A percentile compares a stretch with the other conserved stretches of the same genome.
phyloP scores from a whole-genome alignment of 2,329 filamentous ascomycete genomes.

The Onygenales sp. region DNA sequence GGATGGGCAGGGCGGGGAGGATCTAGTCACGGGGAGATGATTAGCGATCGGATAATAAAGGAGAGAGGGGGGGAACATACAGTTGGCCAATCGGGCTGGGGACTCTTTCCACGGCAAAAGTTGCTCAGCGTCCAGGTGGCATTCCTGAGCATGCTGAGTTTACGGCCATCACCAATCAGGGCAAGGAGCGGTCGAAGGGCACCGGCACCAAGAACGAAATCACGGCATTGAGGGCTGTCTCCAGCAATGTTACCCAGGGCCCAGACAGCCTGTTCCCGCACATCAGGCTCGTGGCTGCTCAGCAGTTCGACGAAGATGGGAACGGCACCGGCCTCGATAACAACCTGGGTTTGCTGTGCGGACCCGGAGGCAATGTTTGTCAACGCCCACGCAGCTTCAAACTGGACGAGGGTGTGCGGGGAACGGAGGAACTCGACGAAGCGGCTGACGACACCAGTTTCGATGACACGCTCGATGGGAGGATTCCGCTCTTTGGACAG shows the following conservation, averaged over 20 bases:
- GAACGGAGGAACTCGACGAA: conserved; percentile 98
- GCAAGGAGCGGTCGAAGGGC: conserved; percentile 83
- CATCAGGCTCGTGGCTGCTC: conserved; percentile 91
- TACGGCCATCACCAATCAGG: conserved; percentile 91
- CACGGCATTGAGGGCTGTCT: conserved; percentile 93
- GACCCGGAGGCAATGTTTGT: conserved; percentile 99
- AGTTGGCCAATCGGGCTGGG: conserved; percentile 94
- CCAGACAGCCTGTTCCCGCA: conserved; percentile 97
- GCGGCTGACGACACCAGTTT: conserved; percentile 92
- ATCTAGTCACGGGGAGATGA: conserved; percentile 51
- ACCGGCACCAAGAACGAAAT: conserved; percentile 87
- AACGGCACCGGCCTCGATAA: conserved; percentile 95
- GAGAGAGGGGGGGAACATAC: conserved; percentile 45
- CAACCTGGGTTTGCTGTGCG: conserved; percentile 93
- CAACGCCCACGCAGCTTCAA: conserved; percentile 96
- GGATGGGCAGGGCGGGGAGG: conserved; percentile 82
- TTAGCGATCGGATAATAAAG: conserved; percentile 10
- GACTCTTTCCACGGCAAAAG: conserved; percentile 99
- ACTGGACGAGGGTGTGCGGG: conserved; percentile 95
- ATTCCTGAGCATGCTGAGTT: conserved; percentile 97
- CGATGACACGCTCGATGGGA: conserved; percentile 97
- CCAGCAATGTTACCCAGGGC: conserved; percentile 97
- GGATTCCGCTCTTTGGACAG: conserved; percentile 98
- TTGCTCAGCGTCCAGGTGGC: conserved; percentile 99
- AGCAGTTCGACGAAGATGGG: conserved; percentile 97